These are phyloP conservation scores for Solanum sparsipilum DNA, from an alignment of 257 asterid genomes.

Conservation along the genomic window DNA sequence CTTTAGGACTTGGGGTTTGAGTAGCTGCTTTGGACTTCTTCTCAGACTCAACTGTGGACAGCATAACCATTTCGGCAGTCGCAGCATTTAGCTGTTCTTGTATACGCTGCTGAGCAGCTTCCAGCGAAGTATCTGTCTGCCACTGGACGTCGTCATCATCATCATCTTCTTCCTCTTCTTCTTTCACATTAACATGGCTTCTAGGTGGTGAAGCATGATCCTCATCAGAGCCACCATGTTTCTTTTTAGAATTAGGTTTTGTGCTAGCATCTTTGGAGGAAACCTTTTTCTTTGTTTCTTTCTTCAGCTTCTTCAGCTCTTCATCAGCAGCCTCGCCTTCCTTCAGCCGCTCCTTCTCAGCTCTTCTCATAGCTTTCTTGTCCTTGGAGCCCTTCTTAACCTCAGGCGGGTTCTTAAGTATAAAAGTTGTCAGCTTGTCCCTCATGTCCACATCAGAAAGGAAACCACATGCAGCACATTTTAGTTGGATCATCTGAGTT, in stretches of 20 bases:
- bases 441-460: conserved; percentile 39
- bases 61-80: conserved; percentile 19
- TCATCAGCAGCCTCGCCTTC: conserved; percentile 40
- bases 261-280: conserved; percentile 18
- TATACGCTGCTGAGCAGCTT: conserved; percentile 14
- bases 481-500: neutral
- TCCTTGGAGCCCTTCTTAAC: conserved; percentile 30
- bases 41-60: conserved; percentile 4
- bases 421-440: conserved; percentile 32
- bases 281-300: conserved; percentile 26
- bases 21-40: conserved; percentile 9
- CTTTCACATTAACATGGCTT: neutral
- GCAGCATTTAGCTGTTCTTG: conserved; percentile 13
- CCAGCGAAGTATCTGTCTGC: conserved; percentile 12
- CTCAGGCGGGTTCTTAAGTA: conserved; percentile 34
- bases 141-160: conserved; percentile 11
- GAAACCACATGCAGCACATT: conserved; percentile 39
- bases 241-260: conserved; percentile 16
- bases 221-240: conserved; percentile 13
- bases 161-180: conserved; percentile 8
- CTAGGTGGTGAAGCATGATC: conserved; percentile 7
- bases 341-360: conserved; percentile 32
- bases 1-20: conserved; percentile 8
- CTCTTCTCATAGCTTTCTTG: conserved; percentile 28
- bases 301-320: conserved; percentile 29